A percentile compares a stretch with the other conserved stretches of the same genome.
Evolutionary conservation across 116 monocot species (phyloP).

Genomic region (Posidonia oceanica): DNA sequence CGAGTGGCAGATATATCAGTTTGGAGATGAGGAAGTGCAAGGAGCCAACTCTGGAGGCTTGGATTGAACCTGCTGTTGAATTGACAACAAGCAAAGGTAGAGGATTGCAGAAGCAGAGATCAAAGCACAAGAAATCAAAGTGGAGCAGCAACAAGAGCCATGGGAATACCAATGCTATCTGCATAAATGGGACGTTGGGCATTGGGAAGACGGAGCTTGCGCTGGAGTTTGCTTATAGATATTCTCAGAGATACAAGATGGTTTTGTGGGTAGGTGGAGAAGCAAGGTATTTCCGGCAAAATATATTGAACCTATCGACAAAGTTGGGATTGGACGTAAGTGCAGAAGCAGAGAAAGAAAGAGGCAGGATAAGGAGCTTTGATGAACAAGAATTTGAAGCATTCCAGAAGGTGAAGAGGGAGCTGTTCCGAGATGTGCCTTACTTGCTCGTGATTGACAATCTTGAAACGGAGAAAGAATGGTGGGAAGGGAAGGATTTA

Average conservation of each 20-base stretch:
- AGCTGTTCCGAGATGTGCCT: slow-evolving; percentile 79
- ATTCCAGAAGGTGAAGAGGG: slow-evolving; percentile 66
- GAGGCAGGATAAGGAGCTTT: slow-evolving; percentile 57
- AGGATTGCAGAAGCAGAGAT: slow-evolving; percentile 57
- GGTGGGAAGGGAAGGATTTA: slow-evolving; percentile 94
- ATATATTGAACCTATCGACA: slow-evolving; percentile 54
- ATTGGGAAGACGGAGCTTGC: slow-evolving; percentile 88
- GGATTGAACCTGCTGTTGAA: slow-evolving; percentile 65
- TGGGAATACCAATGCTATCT: slow-evolving; percentile 30
- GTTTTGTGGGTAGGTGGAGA: slow-evolving; percentile 93
- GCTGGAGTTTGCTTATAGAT: slow-evolving; percentile 71
- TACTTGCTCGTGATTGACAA: slow-evolving; percentile 82
- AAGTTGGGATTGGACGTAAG: slow-evolving; percentile 67
- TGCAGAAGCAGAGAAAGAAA: slow-evolving; percentile 63
- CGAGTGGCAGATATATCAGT: slow-evolving; percentile 51
- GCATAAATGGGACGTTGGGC: slow-evolving; percentile 55
- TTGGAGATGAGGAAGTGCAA: slow-evolving; percentile 76
- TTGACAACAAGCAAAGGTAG: slow-evolving; percentile 29
- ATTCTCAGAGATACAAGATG: slow-evolving; percentile 81
- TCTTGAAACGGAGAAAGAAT: slow-evolving; percentile 76
- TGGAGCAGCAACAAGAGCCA: slow-evolving; percentile 19
- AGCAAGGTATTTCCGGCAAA: slow-evolving; percentile 70
- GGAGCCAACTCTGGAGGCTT: slow-evolving; percentile 80
- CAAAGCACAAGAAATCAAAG: slow-evolving; percentile 55
- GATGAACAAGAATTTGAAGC: slow-evolving; percentile 86